phyloP scores from a whole-genome alignment of 1,284 basidiomycete genomes.

The Apiotrichum brassicae region DNA sequence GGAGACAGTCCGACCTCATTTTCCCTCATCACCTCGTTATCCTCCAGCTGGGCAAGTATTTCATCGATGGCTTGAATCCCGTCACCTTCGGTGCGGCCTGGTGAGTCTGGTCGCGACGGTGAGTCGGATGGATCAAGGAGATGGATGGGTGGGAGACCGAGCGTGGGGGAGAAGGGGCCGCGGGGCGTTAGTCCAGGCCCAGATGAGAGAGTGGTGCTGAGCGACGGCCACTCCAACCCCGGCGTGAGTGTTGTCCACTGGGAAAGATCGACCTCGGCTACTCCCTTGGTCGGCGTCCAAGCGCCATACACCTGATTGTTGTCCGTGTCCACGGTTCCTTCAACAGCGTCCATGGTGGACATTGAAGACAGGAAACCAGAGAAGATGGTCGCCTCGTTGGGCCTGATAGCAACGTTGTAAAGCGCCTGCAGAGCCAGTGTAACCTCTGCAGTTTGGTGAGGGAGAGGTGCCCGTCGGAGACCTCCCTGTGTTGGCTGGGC shows the following conservation, averaged over 20 bases:
- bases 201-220: conserved; percentile 13
- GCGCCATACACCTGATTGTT: conserved; percentile 25
- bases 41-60: conserved; percentile 38
- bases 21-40: conserved; percentile 24
- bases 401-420: conserved; percentile 36
- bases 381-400: conserved; percentile 37
- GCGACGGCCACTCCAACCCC: conserved; percentile 28
- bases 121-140: conserved; percentile 6
- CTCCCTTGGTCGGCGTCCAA: conserved; percentile 30
- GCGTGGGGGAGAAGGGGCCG: conserved; percentile 11
- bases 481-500: conserved; percentile 10
- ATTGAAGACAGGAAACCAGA: conserved; percentile 34
- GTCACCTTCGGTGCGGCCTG: conserved; percentile 3
- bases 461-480: not conserved
- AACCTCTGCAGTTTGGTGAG: conserved; percentile 25
- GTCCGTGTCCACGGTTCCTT: conserved; percentile 5
- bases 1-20: no score
- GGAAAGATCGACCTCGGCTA: conserved; percentile 25
- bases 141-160: conserved; percentile 14
- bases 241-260: conserved; percentile 41
- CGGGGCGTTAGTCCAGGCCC: conserved; percentile 20
- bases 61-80: conserved; percentile 30
- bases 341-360: conserved; percentile 5
- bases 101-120: conserved; percentile 3
- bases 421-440: conserved; percentile 33